A percentile compares a stretch with the other conserved stretches of the same genome.
phyloP scores from a whole-genome alignment of 2,329 filamentous ascomycete species.

The Colletotrichum endophyticum region DNA sequence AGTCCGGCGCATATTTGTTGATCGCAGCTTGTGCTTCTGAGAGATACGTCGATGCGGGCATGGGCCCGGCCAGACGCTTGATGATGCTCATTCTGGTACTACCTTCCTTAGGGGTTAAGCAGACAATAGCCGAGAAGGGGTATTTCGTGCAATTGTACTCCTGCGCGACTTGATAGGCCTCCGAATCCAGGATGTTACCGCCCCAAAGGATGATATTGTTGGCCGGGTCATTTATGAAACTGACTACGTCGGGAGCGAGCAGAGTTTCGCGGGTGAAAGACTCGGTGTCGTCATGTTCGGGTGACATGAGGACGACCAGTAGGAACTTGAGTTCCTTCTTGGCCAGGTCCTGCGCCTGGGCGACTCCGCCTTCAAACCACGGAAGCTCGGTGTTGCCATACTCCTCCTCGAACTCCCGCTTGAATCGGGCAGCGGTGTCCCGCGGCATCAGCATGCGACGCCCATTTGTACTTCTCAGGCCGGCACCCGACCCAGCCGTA shows the following conservation, averaged over 20 bases:
- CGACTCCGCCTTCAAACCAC: constrained; percentile 88
- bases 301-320: constrained; percentile 85
- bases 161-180: constrained; percentile 91
- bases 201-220: constrained; percentile 91
- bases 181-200: constrained; percentile 89
- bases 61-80: constrained; percentile 76
- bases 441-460: constrained; percentile 80
- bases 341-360: constrained; percentile 86
- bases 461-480: constrained; percentile 67
- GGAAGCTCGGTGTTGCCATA: constrained; percentile 76
- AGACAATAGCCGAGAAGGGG: constrained; percentile 85
- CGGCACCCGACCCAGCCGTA: constrained; percentile 56
- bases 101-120: constrained; percentile 84
- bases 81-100: constrained; percentile 91
- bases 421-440: constrained; percentile 87
- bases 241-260: constrained; percentile 73
- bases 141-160: constrained; percentile 91
- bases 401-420: constrained; percentile 93
- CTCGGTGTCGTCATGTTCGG: constrained; percentile 92
- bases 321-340: constrained; percentile 93
- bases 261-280: constrained; percentile 84
- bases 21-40: constrained; percentile 77
- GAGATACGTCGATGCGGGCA: constrained; percentile 73
- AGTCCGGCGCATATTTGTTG: constrained; percentile 74
- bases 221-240: constrained; percentile 74